Conservation (phyloP, 2,329 filamentous ascomycete species). For the Aspergillus sp. region DNA sequence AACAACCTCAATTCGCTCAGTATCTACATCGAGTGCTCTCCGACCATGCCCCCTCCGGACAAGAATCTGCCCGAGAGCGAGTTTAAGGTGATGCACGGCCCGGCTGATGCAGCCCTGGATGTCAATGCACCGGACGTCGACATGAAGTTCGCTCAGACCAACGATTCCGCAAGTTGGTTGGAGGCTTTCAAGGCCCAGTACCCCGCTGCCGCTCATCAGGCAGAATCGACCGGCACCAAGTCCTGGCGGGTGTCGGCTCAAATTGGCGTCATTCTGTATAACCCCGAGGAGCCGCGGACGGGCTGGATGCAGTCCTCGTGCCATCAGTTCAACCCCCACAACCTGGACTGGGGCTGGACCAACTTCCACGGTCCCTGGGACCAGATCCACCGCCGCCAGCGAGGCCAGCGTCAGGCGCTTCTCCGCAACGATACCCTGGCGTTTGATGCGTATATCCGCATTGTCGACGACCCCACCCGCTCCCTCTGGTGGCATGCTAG, state of each 20-base stretch:
- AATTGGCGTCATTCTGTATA: constrained; percentile 63
- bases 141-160: constrained; percentile 30
- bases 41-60: constrained; percentile 46
- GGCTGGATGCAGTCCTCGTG: constrained; percentile 58
- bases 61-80: constrained; percentile 40
- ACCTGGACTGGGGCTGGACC: constrained; percentile 65
- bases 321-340: constrained; percentile 61
- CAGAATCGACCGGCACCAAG: constrained; percentile 16
- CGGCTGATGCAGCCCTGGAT: constrained; percentile 38
- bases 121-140: constrained; percentile 33
- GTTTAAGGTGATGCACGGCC: constrained; percentile 44
- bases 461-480: constrained; percentile 61
- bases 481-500: constrained; percentile 63
- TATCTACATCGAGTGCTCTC: constrained; percentile 64
- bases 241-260: constrained; percentile 58
- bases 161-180: constrained; percentile 32
- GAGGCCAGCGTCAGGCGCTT: constrained; percentile 59
- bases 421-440: constrained; percentile 62
- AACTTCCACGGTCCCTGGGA: constrained; percentile 62
- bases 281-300: constrained; percentile 62
- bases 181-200: constrained; percentile 34
- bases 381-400: constrained; percentile 59
- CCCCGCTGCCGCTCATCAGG: constrained; percentile 14
- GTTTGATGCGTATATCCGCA: constrained; percentile 63
- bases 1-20: constrained; percentile 61